Evolutionary conservation across 1,139 yeast genomes (phyloP), one percentile per base, ranked within the genome.

Genomic region (Meyerozyma elateridarum): DNA sequence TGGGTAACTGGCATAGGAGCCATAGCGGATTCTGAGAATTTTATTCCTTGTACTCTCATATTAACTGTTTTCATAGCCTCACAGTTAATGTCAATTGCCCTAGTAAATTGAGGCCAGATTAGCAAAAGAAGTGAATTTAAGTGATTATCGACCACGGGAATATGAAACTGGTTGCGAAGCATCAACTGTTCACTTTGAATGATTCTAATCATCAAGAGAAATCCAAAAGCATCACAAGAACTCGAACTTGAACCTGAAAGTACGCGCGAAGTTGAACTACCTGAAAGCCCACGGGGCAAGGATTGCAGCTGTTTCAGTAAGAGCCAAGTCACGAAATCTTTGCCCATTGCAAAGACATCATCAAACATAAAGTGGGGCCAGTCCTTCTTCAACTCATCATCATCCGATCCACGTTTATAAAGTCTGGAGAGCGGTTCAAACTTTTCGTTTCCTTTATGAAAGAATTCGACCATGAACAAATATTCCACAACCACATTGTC

Each of bases 81-180:
- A 50, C 94, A 81, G 46, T 88, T 85, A 29, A 73, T 59, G 53
- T 88, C 96, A 33, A 88, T 71, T 25, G 85, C 64, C 31, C 66
- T 70, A 46, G 91, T 94, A 48, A 88, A 84, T 37, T 75, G 78
- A 1, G 96, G 96, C 96, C 96, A 89, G 25, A 89, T 60, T 1
- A 70, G 52, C 29, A 85, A 70, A 37, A 82, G 57, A 39, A 84
- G 76, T 8, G 78, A 67, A 49, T 84, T 81, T 39, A 85, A 63
- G 51, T 84, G 85, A 38, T 76, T 84, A 43, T 83, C 89, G 47
- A 85, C 62, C 2, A 80, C 76, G 0, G 95, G 94, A 4, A 85
- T 73, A 57, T 49, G 94, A 57, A 54, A 72, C 62, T 60, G 72
- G 36, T 64, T 70, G 45, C 79, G 88, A 29, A 84, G 60, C 44